Evolutionary conservation across 2,329 filamentous ascomycete species (phyloP).

Genomic region (Diaporthe eres): DNA sequence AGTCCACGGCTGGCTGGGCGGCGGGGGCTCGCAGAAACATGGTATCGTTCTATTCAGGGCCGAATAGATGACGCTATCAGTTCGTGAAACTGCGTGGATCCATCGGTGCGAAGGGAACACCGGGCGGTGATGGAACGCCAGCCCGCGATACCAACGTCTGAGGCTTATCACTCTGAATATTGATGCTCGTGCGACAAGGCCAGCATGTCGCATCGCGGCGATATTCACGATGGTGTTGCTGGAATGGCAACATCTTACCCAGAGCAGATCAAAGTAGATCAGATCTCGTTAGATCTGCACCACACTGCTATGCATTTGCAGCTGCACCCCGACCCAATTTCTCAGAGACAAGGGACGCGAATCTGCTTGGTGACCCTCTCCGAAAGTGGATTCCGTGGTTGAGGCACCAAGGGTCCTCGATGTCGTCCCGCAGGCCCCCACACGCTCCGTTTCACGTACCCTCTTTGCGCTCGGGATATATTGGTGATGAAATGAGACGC

Average conservation of each 20-base stretch:
- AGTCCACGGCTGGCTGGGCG: slow-evolving; percentile 8
- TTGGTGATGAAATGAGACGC: slow-evolving; percentile 1
- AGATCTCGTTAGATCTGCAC: background rate
- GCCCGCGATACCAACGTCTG: background rate
- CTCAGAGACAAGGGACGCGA: slow-evolving; percentile 23
- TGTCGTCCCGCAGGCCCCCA: slow-evolving; percentile 11
- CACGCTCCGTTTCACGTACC: background rate
- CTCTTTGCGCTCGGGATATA: slow-evolving; percentile 7
- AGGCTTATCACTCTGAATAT: background rate
- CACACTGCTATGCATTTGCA: background rate
- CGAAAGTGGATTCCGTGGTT: slow-evolving; percentile 10
- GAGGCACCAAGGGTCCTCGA: background rate
- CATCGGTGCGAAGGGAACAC: slow-evolving; percentile 1
- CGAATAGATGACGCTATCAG: slow-evolving; percentile 32
- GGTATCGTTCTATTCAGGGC: background rate
- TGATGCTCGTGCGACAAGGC: background rate
- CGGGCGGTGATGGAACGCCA: background rate
- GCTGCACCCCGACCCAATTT: background rate
- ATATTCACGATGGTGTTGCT: background rate
- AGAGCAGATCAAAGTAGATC: background rate
- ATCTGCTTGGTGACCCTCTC: slow-evolving; percentile 11
- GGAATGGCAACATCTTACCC: background rate
- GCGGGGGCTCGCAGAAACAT: background rate
- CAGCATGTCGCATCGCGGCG: background rate
- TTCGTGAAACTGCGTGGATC: slow-evolving; percentile 34